phyloP scores from a whole-genome alignment of 345 rosid species.

The Sonneratia alba region DNA sequence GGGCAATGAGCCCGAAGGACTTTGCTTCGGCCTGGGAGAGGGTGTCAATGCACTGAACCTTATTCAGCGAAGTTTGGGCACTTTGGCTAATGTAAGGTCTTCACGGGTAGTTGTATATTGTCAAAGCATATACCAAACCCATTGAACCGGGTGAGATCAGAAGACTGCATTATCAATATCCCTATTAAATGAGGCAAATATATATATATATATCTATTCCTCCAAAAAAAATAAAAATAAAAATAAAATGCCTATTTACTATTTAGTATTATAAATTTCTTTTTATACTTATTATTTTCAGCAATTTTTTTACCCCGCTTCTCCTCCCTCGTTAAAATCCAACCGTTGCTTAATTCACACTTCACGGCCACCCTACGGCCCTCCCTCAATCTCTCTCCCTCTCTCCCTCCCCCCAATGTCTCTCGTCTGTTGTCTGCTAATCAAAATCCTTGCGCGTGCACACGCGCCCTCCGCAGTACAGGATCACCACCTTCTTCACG shows the following conservation, averaged over 20 bases:
- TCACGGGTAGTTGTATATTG: too few relatives aligned
- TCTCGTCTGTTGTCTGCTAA: not conserved
- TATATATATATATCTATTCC: constrained; percentile 3
- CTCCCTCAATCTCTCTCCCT: not conserved
- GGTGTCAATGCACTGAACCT: too few relatives aligned
- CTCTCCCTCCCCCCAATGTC: not conserved
- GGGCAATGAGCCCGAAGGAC: too few relatives aligned
- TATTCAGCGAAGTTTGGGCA: too few relatives aligned
- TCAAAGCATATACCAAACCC: too few relatives aligned
- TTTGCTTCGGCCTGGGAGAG: too few relatives aligned
- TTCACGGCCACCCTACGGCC: not conserved
- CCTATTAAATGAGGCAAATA: too few relatives aligned
- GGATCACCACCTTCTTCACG: not conserved
- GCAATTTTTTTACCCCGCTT: constrained; percentile 5
- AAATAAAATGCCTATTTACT: too few relatives aligned
- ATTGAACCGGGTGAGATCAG: constrained; percentile 16
- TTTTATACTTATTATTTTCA: constrained; percentile 7
- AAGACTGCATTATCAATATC: constrained; percentile 27
- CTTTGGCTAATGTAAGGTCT: too few relatives aligned
- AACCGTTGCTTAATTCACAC: not conserved
- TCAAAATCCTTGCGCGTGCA: not conserved
- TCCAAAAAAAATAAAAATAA: not conserved
- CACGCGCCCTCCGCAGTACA: constrained; percentile 6
- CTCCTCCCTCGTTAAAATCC: not conserved
- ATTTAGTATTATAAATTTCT: too few relatives aligned